Percentiles rank a stretch among this genome's conserved stretches.
Conservation (phyloP, 768 basidiomycete species). For the Lepiota venenata region DNA sequence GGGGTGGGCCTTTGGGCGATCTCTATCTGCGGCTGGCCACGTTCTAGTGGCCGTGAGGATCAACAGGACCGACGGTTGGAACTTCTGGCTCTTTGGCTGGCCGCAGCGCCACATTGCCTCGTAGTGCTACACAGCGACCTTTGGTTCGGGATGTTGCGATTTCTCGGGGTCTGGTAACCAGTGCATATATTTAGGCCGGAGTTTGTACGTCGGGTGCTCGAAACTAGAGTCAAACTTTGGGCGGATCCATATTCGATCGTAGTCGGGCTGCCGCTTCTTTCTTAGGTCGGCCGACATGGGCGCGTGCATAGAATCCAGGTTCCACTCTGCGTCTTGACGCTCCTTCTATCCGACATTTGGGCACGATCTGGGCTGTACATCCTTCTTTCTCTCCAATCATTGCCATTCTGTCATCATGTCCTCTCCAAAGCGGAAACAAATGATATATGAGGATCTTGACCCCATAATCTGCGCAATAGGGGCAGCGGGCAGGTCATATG, state of each 20-base stretch:
- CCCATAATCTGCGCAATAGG: slow-evolving; percentile 6
- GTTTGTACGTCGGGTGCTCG: not conserved
- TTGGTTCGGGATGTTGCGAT: not conserved
- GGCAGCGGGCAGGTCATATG: slow-evolving; percentile 3
- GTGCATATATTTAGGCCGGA: not conserved
- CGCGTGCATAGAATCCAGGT: not conserved
- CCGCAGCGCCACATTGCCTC: not conserved
- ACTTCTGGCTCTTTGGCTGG: not conserved
- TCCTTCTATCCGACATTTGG: not conserved
- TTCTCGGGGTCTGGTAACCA: not conserved
- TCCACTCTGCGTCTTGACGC: not conserved
- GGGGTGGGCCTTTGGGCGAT: not conserved
- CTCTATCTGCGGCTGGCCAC: not conserved
- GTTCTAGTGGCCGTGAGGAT: not conserved
- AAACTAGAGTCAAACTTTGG: not conserved
- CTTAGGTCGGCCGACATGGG: not conserved
- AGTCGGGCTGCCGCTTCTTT: not conserved
- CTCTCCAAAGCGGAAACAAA: slow-evolving; percentile 1
- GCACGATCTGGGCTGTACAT: not conserved
- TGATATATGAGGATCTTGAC: slow-evolving; percentile 7
- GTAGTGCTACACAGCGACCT: not conserved
- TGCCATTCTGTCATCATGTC: not conserved
- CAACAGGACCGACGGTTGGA: not conserved
- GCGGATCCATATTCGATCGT: not conserved
- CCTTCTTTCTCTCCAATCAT: not conserved